Conservation (phyloP, 1,284 basidiomycete genomes). For the Chiua sp. region DNA sequence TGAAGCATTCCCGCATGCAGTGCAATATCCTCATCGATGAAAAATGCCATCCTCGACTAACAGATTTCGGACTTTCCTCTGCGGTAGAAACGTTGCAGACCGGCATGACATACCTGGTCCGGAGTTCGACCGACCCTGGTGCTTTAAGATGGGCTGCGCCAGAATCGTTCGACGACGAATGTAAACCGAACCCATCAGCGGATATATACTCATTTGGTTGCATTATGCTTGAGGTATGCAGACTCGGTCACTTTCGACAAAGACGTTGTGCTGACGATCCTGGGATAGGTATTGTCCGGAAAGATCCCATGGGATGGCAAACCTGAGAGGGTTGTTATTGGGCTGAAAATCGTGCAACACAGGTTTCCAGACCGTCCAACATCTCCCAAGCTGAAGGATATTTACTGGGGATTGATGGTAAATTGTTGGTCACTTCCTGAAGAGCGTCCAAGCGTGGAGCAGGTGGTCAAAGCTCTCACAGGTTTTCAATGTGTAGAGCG, state of each 20-base stretch:
- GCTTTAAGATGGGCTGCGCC: constrained; percentile 1
- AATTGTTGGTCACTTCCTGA: background rate
- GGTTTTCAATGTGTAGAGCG: too few species aligned
- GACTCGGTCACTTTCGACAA: background rate
- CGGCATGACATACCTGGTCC: background rate
- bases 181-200: background rate
- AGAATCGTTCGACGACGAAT: constrained; percentile 1
- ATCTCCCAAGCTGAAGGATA: background rate
- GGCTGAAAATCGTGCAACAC: background rate
- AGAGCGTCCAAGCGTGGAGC: background rate
- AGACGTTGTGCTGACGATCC: background rate
- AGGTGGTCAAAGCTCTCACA: background rate
- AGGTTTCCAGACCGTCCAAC: background rate
- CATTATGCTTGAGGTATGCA: constrained; percentile 3
- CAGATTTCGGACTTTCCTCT: background rate
- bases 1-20: background rate
- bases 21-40: background rate
- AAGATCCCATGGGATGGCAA: constrained; percentile 2
- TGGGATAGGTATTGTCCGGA: constrained; percentile 1
- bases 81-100: background rate
- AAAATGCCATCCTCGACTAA: background rate
- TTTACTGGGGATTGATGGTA: background rate
- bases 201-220: constrained; percentile 3
- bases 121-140: background rate
- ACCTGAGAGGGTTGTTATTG: constrained; percentile 1